Evolutionary conservation across 345 rosid species (phyloP), one percentile per base, ranked within the genome.

Genomic region (Citrus medica): DNA sequence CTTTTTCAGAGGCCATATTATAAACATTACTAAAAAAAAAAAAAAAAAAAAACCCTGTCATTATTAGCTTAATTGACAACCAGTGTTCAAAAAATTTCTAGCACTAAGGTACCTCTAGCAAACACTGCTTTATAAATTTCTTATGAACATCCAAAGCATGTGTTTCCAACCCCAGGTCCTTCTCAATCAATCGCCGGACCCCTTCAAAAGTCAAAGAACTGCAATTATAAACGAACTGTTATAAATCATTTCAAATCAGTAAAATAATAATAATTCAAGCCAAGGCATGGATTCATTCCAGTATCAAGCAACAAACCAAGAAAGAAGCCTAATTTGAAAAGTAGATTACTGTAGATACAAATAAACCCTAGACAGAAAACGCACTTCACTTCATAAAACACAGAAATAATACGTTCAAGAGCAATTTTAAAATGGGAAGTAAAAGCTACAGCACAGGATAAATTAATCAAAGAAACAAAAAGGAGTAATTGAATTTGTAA

Each of bases 151-250:
- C 98, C 88, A 96, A 79, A 16, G 92, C 92, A 83, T 66, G 84
- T 75, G 73, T 81, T 74, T 89, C 91, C 82, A 96, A 79, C 69
- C 90, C 92, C 82, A 96, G 73, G 82, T 91, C 94, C 85, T 90
- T 87, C 93, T 96, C 99, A 61, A 96, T 66, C 77, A 94, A 67
- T 79, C 97, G 89, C 77, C 99, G 86, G 69, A 92, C 97, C 56
- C 94, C 94, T 88, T 87, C 97, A 58, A 94, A 87, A 7, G 93
- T 96, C 85, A 94, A 82, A 3, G 86, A 87, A 75, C 99, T 92
- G 86, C 85, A 85, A 37, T 21, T 42, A 70, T 61, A 66, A 55
- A 59, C 9, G 33, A 38, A 69, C 24, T 28, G 9, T 68, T 21
- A 70, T 56, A 37, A 72, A 21, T 51, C 27, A 72, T 35, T 35